phyloP scores from a whole-genome alignment of 129 eudicot genomes.

The Sambucus nigra region DNA sequence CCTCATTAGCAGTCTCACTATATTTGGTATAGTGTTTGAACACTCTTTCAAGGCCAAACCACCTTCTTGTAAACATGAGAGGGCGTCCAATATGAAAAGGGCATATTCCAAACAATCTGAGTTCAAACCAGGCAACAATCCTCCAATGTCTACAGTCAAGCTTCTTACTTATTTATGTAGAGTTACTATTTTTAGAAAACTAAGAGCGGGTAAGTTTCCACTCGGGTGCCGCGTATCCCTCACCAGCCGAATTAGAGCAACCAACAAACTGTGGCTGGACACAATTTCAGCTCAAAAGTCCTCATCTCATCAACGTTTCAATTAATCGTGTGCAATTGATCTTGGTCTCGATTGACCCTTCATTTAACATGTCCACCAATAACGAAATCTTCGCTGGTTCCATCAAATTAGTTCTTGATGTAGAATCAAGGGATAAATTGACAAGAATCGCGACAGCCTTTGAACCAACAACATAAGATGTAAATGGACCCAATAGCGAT shows the following conservation, averaged over 20 bases:
- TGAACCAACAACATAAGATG: constrained; percentile 42
- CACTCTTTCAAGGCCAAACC: constrained; percentile 37
- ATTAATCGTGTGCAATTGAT: constrained; percentile 29
- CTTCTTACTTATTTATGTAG: constrained; percentile 19
- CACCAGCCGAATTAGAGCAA: constrained; percentile 29
- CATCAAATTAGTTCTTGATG: constrained; percentile 17
- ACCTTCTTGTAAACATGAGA: constrained; percentile 36
- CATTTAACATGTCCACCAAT: constrained; percentile 41
- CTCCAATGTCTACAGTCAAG: constrained; percentile 32
- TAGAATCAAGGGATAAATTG: constrained; percentile 21
- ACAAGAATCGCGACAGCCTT: constrained; percentile 40
- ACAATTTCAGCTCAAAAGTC: constrained; percentile 27
- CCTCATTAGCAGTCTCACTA: constrained; percentile 37
- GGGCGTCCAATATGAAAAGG: constrained; percentile 26
- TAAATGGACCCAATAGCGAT: constrained; percentile 34
- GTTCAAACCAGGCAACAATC: constrained; percentile 30
- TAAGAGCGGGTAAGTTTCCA: constrained; percentile 29
- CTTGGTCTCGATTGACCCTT: constrained; percentile 38
- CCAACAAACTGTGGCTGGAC: constrained; percentile 33
- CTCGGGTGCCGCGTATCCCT: constrained; percentile 25
- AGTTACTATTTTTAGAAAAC: constrained; percentile 25
- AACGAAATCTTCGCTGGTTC: constrained; percentile 39
- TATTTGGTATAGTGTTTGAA: constrained; percentile 39
- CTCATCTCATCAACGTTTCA: constrained; percentile 26
- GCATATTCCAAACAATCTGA: constrained; percentile 38